Base-by-base conservation (phyloP, 2,329 filamentous ascomycete genomes). In the Aspergillus piperis region DNA sequence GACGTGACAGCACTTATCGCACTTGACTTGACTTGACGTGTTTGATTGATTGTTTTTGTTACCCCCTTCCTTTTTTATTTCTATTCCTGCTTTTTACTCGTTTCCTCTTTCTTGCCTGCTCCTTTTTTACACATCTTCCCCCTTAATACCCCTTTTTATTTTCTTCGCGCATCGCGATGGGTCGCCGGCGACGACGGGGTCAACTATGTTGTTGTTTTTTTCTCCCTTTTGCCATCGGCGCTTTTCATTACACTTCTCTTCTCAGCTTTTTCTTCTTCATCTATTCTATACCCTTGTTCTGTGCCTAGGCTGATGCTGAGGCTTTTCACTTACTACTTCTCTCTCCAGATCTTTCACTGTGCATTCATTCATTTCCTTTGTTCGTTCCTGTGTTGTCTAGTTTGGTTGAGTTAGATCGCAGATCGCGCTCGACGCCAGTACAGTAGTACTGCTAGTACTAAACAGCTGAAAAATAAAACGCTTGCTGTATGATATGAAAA, bases 41-140 rank as follows among this genome's bases (percentile, higher is more conserved):
- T 17, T 19, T 50, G 7, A 6, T 13, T 30, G 17, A 3, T 7
- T 49, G 30, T n/a, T 17, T 11, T 27, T 51, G 23, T 32, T 60
- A 66, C 32, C 51, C 39, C 39, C 39, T 27, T 38, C 41, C 13
- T 11, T 32, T 32, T 32, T 36, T 32, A 13, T 36, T 36, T 13
- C 2, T 5, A 13, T 13, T 36, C 2, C 11, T 36, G 10, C 5
- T 36, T 36, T 36, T 36, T 36, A 36, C 11, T 36, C 10, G 10
- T 36, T 36, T 36, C 11, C 11, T 36, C 10, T 32, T 10, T 32
- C 10, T 36, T 11, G 30, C 30, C 32, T 13, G 32, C 62, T 49
- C 60, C 61, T 64, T 27, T 63, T 62, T 41, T 57, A 44, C 58
- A 36, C 11, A 36, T 6, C 32, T 2, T 4, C 11, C 30, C 32